phyloP scores from a whole-genome alignment of 1,284 basidiomycete genomes.

The Stereum hirsutum region DNA sequence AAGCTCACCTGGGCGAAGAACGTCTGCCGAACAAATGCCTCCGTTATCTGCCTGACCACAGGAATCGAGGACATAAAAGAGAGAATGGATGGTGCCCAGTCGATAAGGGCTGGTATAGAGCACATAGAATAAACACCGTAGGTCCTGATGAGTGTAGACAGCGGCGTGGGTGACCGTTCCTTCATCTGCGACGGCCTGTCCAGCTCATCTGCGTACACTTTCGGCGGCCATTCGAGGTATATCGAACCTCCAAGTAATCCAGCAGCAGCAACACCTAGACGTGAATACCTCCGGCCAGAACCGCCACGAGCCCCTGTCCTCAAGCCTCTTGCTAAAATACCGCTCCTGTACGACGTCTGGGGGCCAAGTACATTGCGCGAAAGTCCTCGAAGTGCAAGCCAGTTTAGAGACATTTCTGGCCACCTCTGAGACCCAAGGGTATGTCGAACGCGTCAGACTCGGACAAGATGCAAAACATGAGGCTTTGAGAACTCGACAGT shows the following conservation, averaged over 20 bases:
- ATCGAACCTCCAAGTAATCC: slow-evolving; percentile 6
- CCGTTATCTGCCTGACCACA: slow-evolving; percentile 54
- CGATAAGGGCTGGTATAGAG: slow-evolving; percentile 71
- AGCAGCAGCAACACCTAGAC: slow-evolving; percentile 2
- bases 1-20: slow-evolving; percentile 74
- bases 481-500: too few species aligned
- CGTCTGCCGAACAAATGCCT: slow-evolving; percentile 68
- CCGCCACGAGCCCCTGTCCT: too few species aligned
- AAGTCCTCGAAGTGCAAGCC: too few species aligned
- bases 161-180: slow-evolving; percentile 17
- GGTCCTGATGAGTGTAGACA: slow-evolving; percentile 46
- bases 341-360: too few species aligned
- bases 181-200: slow-evolving; percentile 1
- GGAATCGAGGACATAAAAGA: slow-evolving; percentile 55
- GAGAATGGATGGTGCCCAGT: slow-evolving; percentile 70
- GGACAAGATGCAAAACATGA: too few species aligned
- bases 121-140: slow-evolving; percentile 80
- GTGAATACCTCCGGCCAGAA: too few species aligned
- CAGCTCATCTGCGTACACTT: slow-evolving; percentile 8
- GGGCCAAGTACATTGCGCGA: too few species aligned
- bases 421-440: too few species aligned
- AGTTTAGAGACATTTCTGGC: too few species aligned
- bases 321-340: too few species aligned
- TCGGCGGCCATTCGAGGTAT: slow-evolving; percentile 1
- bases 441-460: too few species aligned